Conservation (phyloP, 768 basidiomycete species). For the Phaeolepiota aurea region DNA sequence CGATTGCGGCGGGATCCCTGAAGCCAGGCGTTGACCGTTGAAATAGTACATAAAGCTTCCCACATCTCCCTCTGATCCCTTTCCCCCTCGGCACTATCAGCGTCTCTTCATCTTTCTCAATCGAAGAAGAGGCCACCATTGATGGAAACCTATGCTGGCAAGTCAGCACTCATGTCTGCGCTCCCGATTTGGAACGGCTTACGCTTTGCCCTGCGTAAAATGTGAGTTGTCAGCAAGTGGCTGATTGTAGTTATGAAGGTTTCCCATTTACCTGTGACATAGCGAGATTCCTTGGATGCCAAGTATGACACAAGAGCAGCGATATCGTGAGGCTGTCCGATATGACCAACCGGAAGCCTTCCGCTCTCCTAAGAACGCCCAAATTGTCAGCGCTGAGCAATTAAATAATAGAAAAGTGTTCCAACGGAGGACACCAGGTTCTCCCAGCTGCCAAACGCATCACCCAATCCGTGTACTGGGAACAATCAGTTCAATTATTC, state of each 20-base stretch:
- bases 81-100: too few relatives aligned
- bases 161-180: neutral
- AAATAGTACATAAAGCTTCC: too few relatives aligned
- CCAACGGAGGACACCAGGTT: constrained; percentile 5
- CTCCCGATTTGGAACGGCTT: neutral
- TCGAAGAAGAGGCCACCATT: neutral
- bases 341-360: constrained; percentile 9
- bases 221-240: neutral
- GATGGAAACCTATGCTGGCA: neutral
- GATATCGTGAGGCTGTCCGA: constrained; percentile 18
- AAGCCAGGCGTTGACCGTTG: too few relatives aligned
- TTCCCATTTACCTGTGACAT: constrained; percentile 20
- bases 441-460: constrained; percentile 3
- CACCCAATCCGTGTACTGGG: constrained; percentile 1
- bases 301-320: constrained; percentile 26
- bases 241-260: neutral
- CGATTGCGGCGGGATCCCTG: too few relatives aligned
- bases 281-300: constrained; percentile 22
- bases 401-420: constrained; percentile 1
- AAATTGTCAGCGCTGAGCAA: neutral
- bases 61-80: too few relatives aligned
- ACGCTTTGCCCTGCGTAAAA: neutral
- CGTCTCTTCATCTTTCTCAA: too few relatives aligned
- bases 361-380: constrained; percentile 5
- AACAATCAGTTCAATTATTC: neutral